Evolutionary conservation across 169 alveolate species (phyloP).

Genomic region (Plasmodium malariae): DNA sequence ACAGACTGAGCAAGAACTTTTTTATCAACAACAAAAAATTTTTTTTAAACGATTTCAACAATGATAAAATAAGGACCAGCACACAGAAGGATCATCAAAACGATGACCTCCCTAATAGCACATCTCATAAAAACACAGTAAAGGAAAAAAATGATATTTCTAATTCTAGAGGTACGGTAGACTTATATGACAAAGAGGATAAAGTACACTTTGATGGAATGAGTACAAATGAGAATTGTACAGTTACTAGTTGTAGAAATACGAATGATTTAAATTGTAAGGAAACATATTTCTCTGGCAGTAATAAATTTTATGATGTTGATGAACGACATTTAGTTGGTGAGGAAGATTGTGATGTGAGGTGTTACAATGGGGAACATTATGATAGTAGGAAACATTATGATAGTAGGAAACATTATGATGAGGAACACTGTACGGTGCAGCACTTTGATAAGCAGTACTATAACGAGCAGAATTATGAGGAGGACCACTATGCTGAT

Average conservation of each 20-base stretch:
- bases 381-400: too few relatives aligned
- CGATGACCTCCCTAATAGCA: not conserved
- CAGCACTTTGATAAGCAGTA: too few relatives aligned
- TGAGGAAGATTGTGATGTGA: too few relatives aligned
- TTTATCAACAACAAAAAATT: constrained; percentile 66
- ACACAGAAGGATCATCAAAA: not conserved
- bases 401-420: too few relatives aligned
- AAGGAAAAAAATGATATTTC: not conserved
- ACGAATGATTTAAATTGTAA: too few relatives aligned
- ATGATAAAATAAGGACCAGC: not conserved
- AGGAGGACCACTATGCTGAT: not conserved
- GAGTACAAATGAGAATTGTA: not conserved
- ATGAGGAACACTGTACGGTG: too few relatives aligned
- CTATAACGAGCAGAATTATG: too few relatives aligned
- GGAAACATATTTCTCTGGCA: too few relatives aligned
- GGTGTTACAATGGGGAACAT: too few relatives aligned
- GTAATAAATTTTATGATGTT: too few relatives aligned
- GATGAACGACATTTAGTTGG: too few relatives aligned
- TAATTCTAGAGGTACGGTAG: too few relatives aligned
- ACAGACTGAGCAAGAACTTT: constrained; percentile 59
- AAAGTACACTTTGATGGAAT: not conserved
- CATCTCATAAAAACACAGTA: not conserved
- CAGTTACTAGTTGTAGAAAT: not conserved
- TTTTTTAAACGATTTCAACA: constrained; percentile 35
- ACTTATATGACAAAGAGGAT: not conserved